A percentile compares a stretch with the other conserved stretches of the same genome.
Evolutionary conservation across 129 eudicot species (phyloP).

Genomic region (Centrapalus pauciflorus): DNA sequence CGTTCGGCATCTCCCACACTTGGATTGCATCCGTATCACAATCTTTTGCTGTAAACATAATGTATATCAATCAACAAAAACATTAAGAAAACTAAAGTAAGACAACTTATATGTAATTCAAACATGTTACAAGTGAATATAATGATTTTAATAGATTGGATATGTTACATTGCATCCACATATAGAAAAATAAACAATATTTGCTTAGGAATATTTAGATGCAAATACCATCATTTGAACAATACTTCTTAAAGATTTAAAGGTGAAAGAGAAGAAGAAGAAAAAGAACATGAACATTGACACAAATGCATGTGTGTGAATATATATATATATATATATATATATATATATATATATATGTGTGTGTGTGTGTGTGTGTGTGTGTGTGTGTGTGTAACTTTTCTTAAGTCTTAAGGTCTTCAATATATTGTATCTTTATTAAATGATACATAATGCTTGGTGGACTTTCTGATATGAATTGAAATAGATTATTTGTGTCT

Average conservation of each 20-base stretch:
- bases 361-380: too few species aligned
- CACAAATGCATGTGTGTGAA: neutral
- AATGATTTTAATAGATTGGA: neutral
- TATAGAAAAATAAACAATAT: neutral
- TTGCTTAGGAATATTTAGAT: neutral
- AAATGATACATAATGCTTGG: too few species aligned
- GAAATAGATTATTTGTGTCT: too few species aligned
- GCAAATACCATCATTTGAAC: conserved; percentile 4
- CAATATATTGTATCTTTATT: too few species aligned
- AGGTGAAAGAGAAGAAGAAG: neutral
- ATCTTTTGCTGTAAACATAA: conserved; percentile 28
- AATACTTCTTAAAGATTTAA: neutral
- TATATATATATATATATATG: neutral
- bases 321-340: neutral
- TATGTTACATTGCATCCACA: neutral
- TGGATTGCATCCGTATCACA: conserved; percentile 25
- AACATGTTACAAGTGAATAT: neutral
- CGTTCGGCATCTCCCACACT: conserved; percentile 25
- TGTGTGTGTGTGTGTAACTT: too few species aligned
- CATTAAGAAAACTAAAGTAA: neutral
- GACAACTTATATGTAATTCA: neutral
- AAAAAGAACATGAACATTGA: neutral
- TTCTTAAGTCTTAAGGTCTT: neutral
- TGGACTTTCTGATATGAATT: too few species aligned
- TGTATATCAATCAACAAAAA: neutral